Conservation (phyloP, 805 yeast genomes). For the Pichia eremophila region DNA sequence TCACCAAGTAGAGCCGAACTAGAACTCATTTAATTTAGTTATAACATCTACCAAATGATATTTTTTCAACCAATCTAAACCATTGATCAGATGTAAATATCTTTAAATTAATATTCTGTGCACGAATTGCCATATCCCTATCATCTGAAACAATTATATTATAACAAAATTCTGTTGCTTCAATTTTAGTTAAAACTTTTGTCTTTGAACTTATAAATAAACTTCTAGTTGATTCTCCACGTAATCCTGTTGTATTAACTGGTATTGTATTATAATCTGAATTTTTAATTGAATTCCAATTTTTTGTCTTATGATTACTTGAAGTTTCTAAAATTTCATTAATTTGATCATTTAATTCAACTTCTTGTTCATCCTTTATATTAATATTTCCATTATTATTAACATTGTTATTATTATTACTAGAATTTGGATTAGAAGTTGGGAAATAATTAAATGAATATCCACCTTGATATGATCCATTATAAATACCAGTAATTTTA, state of each 20-base stretch:
- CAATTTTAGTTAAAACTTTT: conserved; percentile 19
- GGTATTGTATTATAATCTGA: not conserved
- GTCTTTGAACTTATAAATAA: conserved; percentile 6
- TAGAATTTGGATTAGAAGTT: not conserved
- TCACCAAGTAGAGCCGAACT: no score
- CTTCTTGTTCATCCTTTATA: no score
- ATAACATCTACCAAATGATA: conserved; percentile 41
- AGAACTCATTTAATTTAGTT: conserved; percentile 21
- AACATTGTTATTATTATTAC: not conserved
- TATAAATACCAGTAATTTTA: conserved; percentile 7
- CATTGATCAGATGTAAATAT: conserved; percentile 47
- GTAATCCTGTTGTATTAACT: not conserved
- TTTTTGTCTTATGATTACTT: not conserved
- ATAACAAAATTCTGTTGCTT: conserved; percentile 40
- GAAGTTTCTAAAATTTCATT: not conserved
- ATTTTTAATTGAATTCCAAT: not conserved
- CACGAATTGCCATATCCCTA: conserved; percentile 58
- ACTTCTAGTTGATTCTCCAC: conserved; percentile 8
- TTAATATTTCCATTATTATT: no score
- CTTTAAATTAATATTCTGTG: conserved; percentile 46
- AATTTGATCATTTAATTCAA: not conserved
- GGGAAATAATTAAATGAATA: conserved; percentile 2
- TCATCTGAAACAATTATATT: conserved; percentile 68
- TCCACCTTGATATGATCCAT: conserved; percentile 10
- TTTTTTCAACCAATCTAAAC: conserved; percentile 45